phyloP scores from a whole-genome alignment of 2,329 filamentous ascomycete genomes.

The Aspergillus bombycis region DNA sequence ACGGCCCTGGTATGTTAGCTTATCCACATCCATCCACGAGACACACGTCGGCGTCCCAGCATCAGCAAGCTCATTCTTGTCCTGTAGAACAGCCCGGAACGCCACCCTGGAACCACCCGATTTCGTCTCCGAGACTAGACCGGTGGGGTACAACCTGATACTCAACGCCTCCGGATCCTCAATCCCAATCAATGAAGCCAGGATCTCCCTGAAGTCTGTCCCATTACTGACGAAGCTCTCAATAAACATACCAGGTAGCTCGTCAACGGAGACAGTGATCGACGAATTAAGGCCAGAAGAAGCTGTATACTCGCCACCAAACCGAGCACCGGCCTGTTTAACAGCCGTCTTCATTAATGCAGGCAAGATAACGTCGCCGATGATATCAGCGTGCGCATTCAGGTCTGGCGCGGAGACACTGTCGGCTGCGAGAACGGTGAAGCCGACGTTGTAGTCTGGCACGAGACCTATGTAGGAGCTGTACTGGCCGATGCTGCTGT shows the following conservation, averaged over 20 bases:
- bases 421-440: slow-evolving; percentile 36
- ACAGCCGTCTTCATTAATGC: slow-evolving; percentile 24
- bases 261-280: not conserved
- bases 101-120: slow-evolving; percentile 13
- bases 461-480: slow-evolving; percentile 37
- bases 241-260: slow-evolving; percentile 6
- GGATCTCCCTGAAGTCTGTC: slow-evolving; percentile 6
- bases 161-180: not conserved
- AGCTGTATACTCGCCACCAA: not conserved
- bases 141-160: slow-evolving; percentile 12
- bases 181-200: not conserved
- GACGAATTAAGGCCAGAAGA: not conserved
- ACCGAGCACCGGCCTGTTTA: not conserved
- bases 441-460: slow-evolving; percentile 41
- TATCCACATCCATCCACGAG: slow-evolving; percentile 30
- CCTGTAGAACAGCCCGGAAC: slow-evolving; percentile 25
- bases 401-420: slow-evolving; percentile 18
- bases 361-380: slow-evolving; percentile 29
- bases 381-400: slow-evolving; percentile 32
- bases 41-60: slow-evolving; percentile 30
- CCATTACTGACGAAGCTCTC: slow-evolving; percentile 7
- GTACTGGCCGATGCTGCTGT: slow-evolving; percentile 38
- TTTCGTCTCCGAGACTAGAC: slow-evolving; percentile 7
- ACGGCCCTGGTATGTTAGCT: slow-evolving; percentile 20
- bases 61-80: slow-evolving; percentile 28